Percentiles rank a stretch among this genome's conserved stretches.
Evolutionary conservation across 148 eudicot species (phyloP).

Genomic region (Pouteria glomerata): DNA sequence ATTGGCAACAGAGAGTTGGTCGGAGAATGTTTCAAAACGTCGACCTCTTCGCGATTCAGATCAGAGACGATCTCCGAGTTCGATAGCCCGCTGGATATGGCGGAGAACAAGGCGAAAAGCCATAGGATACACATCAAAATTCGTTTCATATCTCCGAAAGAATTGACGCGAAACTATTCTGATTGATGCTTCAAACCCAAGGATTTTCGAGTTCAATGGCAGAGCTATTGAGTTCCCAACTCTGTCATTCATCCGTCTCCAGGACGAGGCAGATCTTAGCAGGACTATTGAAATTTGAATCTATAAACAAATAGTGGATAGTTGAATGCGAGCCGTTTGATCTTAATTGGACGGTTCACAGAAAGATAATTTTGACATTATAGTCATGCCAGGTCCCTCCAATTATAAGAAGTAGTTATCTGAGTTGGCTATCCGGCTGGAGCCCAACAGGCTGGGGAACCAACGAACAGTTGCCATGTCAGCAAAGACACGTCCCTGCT

Average conservation of each 20-base stretch:
- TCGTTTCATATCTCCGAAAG: conserved; percentile 3
- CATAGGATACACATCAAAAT: not conserved
- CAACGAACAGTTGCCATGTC: not conserved
- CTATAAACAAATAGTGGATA: too few species aligned
- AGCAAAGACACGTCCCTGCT: not conserved
- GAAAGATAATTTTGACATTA: too few species aligned
- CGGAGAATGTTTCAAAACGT: not conserved
- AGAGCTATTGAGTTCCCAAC: not conserved
- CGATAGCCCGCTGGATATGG: conserved; percentile 1
- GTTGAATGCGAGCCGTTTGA: too few species aligned
- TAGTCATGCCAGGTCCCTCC: too few species aligned
- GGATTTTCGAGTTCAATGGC: not conserved
- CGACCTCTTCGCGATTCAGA: not conserved
- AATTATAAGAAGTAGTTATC: too few species aligned
- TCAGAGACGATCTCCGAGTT: not conserved
- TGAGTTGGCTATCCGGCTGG: not conserved
- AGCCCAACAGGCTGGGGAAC: not conserved
- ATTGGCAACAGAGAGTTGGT: conserved; percentile 9
- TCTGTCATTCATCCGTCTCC: not conserved
- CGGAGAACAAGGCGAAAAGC: conserved; percentile 9
- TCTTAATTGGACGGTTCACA: too few species aligned
- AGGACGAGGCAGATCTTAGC: too few species aligned
- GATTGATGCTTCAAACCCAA: too few species aligned
- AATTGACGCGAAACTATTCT: not conserved
- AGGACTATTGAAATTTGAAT: too few species aligned